Conservation (phyloP, 805 yeast species). For the Candida alai region DNA sequence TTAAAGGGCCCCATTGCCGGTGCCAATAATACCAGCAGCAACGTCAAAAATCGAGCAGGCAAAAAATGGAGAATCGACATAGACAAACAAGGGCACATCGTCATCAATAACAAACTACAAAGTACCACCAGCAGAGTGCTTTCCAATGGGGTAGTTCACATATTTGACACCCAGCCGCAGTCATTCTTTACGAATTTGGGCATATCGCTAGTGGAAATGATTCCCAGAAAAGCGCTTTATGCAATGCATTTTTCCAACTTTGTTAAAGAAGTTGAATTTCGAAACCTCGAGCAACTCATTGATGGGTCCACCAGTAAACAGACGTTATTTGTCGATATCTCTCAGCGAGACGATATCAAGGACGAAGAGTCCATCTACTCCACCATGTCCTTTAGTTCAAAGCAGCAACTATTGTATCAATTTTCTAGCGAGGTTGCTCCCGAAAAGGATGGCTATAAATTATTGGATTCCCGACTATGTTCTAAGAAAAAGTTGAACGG, state of each 20-base stretch:
- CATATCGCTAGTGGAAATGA: conserved; percentile 21
- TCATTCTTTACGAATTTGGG: conserved; percentile 20
- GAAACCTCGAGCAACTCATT: conserved; percentile 53
- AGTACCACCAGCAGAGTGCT: conserved; percentile 18
- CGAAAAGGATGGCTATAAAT: conserved; percentile 17
- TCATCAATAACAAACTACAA: conserved; percentile 17
- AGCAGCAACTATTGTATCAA: conserved; percentile 53
- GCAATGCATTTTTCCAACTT: conserved; percentile 52
- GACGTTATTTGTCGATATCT: conserved; percentile 55
- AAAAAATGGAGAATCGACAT: conserved; percentile 1
- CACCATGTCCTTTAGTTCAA: conserved; percentile 23
- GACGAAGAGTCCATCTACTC: conserved; percentile 19
- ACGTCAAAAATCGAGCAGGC: conserved; percentile 3
- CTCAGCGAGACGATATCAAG: conserved; percentile 30
- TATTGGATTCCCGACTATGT: conserved; percentile 54
- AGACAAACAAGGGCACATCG: conserved; percentile 5
- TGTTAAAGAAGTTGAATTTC: conserved; percentile 65
- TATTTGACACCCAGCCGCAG: conserved; percentile 18
- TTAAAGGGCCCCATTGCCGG: conserved; percentile 26
- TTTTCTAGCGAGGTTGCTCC: conserved; percentile 48
- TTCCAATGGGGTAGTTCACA: conserved; percentile 34
- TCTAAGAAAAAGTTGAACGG: conserved; percentile 56
- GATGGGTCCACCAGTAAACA: conserved; percentile 49
- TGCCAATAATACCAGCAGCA: conserved; percentile 22
- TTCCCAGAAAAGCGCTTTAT: conserved; percentile 33